Percentiles rank a stretch among this genome's conserved stretches.
Evolutionary conservation across 2,329 filamentous ascomycete genomes (phyloP).

Genomic region (Fusarium sp.): DNA sequence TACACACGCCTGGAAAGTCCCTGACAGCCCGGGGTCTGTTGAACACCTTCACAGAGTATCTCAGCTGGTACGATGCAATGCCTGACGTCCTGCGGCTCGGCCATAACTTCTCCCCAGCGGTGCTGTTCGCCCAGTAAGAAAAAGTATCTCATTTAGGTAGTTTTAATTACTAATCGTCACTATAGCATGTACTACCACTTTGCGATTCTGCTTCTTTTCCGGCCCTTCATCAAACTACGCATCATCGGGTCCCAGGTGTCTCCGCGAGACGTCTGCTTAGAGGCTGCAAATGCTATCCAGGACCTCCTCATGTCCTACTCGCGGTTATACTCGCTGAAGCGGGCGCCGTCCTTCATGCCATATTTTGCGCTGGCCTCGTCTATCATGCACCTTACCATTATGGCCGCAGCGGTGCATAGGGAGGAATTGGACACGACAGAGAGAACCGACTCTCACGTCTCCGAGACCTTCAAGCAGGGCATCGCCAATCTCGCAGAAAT

Average conservation of each 20-base stretch:
- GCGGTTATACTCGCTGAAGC: constrained; percentile 65
- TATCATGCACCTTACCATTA: constrained; percentile 69
- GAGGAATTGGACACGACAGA: constrained; percentile 48
- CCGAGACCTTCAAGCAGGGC: constrained; percentile 62
- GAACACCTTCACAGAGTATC: constrained; percentile 73
- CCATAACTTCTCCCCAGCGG: constrained; percentile 76
- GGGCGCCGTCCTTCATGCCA: constrained; percentile 69
- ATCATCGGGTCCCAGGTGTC: constrained; percentile 72
- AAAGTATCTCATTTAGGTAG: not conserved
- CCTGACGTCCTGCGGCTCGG: constrained; percentile 72
- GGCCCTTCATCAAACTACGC: constrained; percentile 73
- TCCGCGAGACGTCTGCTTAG: constrained; percentile 74
- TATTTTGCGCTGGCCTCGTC: constrained; percentile 51
- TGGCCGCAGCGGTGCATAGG: constrained; percentile 50
- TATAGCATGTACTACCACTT: constrained; percentile 76
- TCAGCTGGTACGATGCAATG: constrained; percentile 76
- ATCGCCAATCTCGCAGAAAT: constrained; percentile 69
- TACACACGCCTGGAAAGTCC: constrained; percentile 74
- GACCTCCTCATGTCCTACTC: constrained; percentile 66
- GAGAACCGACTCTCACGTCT: constrained; percentile 52
- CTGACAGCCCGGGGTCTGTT: constrained; percentile 73
- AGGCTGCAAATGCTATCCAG: constrained; percentile 69
- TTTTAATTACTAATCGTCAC: constrained; percentile 1
- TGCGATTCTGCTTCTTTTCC: constrained; percentile 75
- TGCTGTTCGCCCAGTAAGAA: constrained; percentile 77